Base-by-base conservation (phyloP, 495 filamentous ascomycete species). In the Aspergillus heteromorphus region DNA sequence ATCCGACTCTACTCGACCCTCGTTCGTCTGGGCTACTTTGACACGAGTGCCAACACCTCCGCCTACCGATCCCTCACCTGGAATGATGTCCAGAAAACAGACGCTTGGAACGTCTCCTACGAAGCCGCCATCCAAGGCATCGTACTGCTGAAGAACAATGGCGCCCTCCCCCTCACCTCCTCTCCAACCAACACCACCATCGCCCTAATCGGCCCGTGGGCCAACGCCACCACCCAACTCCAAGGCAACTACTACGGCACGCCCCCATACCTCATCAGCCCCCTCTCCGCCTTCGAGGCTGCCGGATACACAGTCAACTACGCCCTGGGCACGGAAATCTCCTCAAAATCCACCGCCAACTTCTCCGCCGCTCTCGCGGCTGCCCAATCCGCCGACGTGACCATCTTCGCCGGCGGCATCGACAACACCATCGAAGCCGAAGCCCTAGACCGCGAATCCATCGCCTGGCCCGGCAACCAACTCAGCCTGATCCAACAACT, bases 111-210 rank as follows among this genome's bases (percentile, higher is more conserved):
- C 14, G 74, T 87, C 16, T 78, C 84, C 0, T 74, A 81, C 45
- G 71, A 77, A 54, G 83, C 83, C 0, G 83, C 83, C 0, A 76
- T 78, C 4, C 76, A 83, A 56, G 79, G 84, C 0, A 78, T 83
- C 20, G 77, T 80, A 7, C 67, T 87, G 4, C 69, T 86, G 7
- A 85, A 86, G 71, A 87, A 87, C 51, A 78, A 83, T 23, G 80
- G 73, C 19, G 68, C 68, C 11, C 63, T 86, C 2, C 83, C 83
- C 0, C 63, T 83, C 4, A 65, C 71, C 0, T 55, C 67, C 2
- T 66, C 71, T 0, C 55, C 67, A 13, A 58, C 65, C 3, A 62
- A 62, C 6, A 72, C 62, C 17, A 76, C 64, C 9, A 64, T 85
- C n/a, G 82, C 79, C 8, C 62, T 86, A 7, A 72, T 87, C 50